These are phyloP conservation scores for Pachyrhizus erosus DNA, from an alignment of 306 rosid genomes.

Conservation along the genomic window DNA sequence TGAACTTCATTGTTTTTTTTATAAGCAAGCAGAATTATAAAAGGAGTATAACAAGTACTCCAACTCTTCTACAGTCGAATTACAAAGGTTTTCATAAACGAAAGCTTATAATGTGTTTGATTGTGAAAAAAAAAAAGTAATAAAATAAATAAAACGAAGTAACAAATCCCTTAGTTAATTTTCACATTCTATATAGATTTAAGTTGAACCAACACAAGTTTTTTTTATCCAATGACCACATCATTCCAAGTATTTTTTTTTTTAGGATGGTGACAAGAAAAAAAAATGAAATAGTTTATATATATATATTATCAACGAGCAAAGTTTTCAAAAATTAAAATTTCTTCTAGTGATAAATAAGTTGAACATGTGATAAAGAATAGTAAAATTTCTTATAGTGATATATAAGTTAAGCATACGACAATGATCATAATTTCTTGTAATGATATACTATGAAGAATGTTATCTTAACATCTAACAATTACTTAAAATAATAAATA, in stretches of 20 bases:
- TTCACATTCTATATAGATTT: too few relatives aligned
- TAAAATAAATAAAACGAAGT: too few relatives aligned
- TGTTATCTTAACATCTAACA: neutral
- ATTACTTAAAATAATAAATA: neutral
- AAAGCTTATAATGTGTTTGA: too few relatives aligned
- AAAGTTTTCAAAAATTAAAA: too few relatives aligned
- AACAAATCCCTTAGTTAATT: too few relatives aligned
- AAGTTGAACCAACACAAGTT: too few relatives aligned
- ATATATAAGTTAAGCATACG: neutral
- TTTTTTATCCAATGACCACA: too few relatives aligned
- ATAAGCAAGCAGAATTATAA: neutral
- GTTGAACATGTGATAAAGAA: neutral
- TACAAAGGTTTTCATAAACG: neutral
- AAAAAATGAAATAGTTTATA: too few relatives aligned
- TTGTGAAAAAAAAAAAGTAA: too few relatives aligned
- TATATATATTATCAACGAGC: too few relatives aligned
- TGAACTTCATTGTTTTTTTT: neutral
- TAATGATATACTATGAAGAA: neutral
- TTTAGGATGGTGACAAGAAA: too few relatives aligned
- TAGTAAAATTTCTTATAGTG: neutral
- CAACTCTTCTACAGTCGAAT: neutral
- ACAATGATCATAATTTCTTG: neutral
- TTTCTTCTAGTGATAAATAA: neutral
- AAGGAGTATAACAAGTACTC: neutral
- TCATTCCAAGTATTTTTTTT: too few relatives aligned